These are phyloP conservation scores for Starmerella khaoyaiensis DNA, from an alignment of 805 yeast species.

Conservation along the genomic window DNA sequence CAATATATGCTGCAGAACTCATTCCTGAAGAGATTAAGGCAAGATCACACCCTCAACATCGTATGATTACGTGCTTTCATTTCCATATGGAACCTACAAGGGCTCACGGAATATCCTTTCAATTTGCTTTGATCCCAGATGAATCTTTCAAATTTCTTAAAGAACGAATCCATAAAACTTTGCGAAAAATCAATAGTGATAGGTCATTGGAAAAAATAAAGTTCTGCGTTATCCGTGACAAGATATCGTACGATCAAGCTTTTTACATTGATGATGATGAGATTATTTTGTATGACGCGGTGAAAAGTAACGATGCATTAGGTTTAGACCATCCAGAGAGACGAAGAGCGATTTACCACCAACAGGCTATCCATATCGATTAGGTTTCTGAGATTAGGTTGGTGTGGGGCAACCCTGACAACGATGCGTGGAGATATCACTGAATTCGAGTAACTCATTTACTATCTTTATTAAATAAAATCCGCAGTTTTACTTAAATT, in stretches of 20 bases:
- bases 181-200: conserved; percentile 49
- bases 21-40: conserved; percentile 11
- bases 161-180: conserved; percentile 48
- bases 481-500: too few species aligned
- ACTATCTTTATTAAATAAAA: too few species aligned
- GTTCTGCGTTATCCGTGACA: conserved; percentile 36
- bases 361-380: conserved; percentile 21
- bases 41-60: neutral
- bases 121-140: conserved; percentile 42
- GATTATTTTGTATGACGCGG: conserved; percentile 41
- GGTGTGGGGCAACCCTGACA: too few species aligned
- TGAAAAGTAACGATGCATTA: conserved; percentile 40
- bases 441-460: too few species aligned
- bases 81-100: conserved; percentile 45
- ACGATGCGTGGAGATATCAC: too few species aligned
- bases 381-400: too few species aligned
- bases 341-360: conserved; percentile 13
- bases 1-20: conserved; percentile 36
- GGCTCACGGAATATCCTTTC: conserved; percentile 53
- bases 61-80: conserved; percentile 54
- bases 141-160: conserved; percentile 55
- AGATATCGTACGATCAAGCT: conserved; percentile 25
- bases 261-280: conserved; percentile 42
- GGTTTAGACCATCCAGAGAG: conserved; percentile 87
- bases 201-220: conserved; percentile 68